A percentile compares a stretch with the other conserved stretches of the same genome.
Conservation (phyloP, 1,139 yeast species). For the Blastobotrys apis region DNA sequence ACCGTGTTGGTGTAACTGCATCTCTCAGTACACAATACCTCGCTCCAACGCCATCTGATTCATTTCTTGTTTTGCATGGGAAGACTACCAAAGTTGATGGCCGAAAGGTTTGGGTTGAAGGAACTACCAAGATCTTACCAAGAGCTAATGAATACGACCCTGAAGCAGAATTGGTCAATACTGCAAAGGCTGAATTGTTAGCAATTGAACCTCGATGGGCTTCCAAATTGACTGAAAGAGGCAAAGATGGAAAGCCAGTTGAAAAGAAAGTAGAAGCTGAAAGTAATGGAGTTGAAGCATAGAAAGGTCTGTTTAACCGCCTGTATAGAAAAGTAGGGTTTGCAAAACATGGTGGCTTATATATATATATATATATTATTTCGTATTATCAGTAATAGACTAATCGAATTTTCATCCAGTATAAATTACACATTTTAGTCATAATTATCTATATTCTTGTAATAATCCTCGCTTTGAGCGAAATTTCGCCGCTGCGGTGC, state of each 20-base stretch:
- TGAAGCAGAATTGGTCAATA: slow-evolving; percentile 17
- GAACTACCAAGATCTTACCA: slow-evolving; percentile 33
- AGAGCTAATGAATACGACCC: slow-evolving; percentile 17
- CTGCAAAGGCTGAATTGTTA: slow-evolving; percentile 33
- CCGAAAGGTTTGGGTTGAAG: slow-evolving; percentile 73
- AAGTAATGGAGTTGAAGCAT: not conserved
- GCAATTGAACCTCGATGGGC: slow-evolving; percentile 37
- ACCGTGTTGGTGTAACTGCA: slow-evolving; percentile 88
- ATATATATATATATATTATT: too few species aligned
- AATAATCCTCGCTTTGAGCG: slow-evolving; percentile 26
- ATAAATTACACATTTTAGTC: slow-evolving; percentile 12
- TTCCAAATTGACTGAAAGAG: slow-evolving; percentile 19
- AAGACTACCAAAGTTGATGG: slow-evolving; percentile 65
- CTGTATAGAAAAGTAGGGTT: too few species aligned
- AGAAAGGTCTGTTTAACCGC: too few species aligned
- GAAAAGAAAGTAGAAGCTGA: too few species aligned
- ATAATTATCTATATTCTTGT: slow-evolving; percentile 19
- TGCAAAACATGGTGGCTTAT: too few species aligned
- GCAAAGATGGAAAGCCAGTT: slow-evolving; percentile 6
- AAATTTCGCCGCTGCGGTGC: slow-evolving; percentile 20
- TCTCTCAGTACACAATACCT: slow-evolving; percentile 60
- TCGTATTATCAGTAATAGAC: not conserved
- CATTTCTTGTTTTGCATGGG: slow-evolving; percentile 65
- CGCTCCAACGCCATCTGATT: slow-evolving; percentile 60
- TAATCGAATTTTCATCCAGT: not conserved